Conservation (phyloP, 768 basidiomycete species). For the Mycena pura region DNA sequence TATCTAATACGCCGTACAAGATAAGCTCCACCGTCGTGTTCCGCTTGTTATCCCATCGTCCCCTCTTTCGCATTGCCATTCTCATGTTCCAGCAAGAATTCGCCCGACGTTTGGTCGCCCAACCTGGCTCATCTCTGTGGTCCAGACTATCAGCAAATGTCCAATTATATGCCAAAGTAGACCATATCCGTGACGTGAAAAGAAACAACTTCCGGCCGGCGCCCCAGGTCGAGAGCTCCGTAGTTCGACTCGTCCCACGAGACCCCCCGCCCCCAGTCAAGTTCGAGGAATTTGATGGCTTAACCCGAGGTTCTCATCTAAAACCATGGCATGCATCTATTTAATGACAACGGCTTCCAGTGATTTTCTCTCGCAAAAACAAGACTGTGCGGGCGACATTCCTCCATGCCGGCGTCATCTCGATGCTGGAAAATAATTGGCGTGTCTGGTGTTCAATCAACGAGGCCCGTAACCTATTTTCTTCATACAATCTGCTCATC, state of each 20-base stretch:
- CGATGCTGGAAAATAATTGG: background rate
- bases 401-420: background rate
- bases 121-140: constrained; percentile 85
- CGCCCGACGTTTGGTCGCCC: constrained; percentile 87
- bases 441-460: background rate
- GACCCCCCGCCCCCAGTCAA: constrained; percentile 94
- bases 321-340: too few species aligned
- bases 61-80: constrained; percentile 89
- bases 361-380: too few species aligned
- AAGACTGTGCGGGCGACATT: background rate
- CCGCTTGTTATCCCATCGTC: constrained; percentile 93
- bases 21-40: constrained; percentile 97
- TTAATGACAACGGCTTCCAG: too few species aligned
- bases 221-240: constrained; percentile 92
- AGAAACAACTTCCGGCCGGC: constrained; percentile 96
- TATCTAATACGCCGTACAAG: constrained; percentile 98
- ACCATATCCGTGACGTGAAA: constrained; percentile 93
- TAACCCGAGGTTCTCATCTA: constrained; percentile 58
- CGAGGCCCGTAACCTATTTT: too few species aligned
- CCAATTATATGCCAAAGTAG: constrained; percentile 94
- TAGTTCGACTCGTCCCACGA: constrained; percentile 86
- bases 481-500: too few species aligned
- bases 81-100: constrained; percentile 99
- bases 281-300: constrained; percentile 97
- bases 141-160: constrained; percentile 94